Evolutionary conservation across 2,329 filamentous ascomycete genomes (phyloP), one percentile per base, ranked within the genome.

Genomic region (Lasiodiplodia theobromae): DNA sequence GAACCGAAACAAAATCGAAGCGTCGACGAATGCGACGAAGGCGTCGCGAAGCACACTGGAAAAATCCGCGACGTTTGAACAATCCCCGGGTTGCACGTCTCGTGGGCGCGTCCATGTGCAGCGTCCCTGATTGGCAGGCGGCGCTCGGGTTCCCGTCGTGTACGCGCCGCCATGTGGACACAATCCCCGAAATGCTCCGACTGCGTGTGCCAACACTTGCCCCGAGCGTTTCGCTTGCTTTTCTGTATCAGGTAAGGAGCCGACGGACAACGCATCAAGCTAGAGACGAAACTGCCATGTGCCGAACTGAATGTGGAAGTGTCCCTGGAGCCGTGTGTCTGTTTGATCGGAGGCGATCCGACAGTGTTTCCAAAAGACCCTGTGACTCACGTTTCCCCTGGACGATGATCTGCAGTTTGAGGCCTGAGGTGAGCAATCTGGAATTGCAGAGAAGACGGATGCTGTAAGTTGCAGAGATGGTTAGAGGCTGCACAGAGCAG

Each of bases 401-500:
- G 31, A 5, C 37, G 40, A 49, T 47, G 60, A 64, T 64, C 60
- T 52, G 60, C 47, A 51, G 58, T 25, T 44, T 63, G 58, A 23
- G 47, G 44, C 60, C 60, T 64, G 60, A 38, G 58, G 58, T 51
- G 25, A 63, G 58, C 58, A 62, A 31, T 49, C 58, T 49, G 58
- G 58, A 62, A 49, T 31, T 53, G 51, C 51, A 53, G 28, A 28
- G 28, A 53, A 28, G 31, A 28, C 6, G 28, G 28, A 28, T 4
- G 28, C 31, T 34, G 31, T 7, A 10, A 47, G 5, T 47, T 54
- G 34, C 56, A 44, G 16, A 51, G 38, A 47, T 12, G 57, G 57
- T 62, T 62, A 62, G 57, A 49, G 57, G 44, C 57, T 62, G 57
- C 57, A 49, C 57, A 31, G 57, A 49, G 38, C 57, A 47, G 57